Conservation (phyloP, 2,329 filamentous ascomycete species). For the Grosmannia huntii region DNA sequence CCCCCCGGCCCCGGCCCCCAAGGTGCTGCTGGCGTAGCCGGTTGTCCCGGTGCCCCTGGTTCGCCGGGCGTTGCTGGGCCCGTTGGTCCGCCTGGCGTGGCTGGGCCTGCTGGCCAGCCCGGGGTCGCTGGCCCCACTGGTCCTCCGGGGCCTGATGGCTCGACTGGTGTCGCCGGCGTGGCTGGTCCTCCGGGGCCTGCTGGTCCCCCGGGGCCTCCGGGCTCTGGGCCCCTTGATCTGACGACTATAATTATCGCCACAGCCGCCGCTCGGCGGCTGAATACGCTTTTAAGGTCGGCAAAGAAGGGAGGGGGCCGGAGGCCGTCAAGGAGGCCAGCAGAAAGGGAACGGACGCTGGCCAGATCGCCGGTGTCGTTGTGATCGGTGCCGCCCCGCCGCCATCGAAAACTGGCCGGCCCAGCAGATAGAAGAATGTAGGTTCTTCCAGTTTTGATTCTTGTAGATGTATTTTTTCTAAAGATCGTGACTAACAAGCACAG, state of each 20-base stretch:
- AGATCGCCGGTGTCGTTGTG: too few relatives aligned
- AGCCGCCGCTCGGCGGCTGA: neutral
- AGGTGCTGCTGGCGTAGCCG: neutral
- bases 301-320: neutral
- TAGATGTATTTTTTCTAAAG: neutral
- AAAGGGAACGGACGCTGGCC: neutral
- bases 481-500: neutral
- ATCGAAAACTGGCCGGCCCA: neutral
- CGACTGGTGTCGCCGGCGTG: neutral
- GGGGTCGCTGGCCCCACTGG: too few relatives aligned
- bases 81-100: too few relatives aligned
- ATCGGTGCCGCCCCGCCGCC: neutral
- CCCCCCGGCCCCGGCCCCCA: neutral
- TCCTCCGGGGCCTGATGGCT: neutral
- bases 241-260: neutral
- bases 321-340: neutral
- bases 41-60: neutral
- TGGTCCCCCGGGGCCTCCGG: neutral
- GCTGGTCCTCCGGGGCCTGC: neutral
- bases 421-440: neutral
- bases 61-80: too few relatives aligned
- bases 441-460: neutral
- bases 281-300: neutral
- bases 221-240: too few relatives aligned
- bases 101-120: too few relatives aligned